These are phyloP conservation scores for Lipomyces starkeyi DNA, from an alignment of 805 yeast genomes.

Conservation along the genomic window DNA sequence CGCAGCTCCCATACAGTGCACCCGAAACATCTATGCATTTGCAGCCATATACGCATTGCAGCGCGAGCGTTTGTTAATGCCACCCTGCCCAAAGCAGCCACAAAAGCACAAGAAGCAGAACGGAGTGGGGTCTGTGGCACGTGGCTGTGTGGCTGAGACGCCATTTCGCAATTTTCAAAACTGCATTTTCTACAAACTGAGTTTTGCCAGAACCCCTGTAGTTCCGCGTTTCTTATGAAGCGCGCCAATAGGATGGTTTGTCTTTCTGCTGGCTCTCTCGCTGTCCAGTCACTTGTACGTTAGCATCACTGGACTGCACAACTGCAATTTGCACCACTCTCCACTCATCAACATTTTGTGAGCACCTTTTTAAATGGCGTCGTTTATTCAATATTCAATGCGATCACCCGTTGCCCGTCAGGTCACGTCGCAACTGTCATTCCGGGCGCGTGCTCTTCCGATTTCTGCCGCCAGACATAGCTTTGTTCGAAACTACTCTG, in stretches of 20 bases:
- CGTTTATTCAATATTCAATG: conserved; percentile 26
- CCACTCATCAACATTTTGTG: background rate
- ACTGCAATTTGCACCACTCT: background rate
- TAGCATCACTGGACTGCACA: background rate
- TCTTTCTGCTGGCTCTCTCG: background rate
- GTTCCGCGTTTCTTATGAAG: background rate
- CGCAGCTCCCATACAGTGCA: background rate
- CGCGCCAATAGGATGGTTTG: background rate
- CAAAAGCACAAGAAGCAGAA: too few relatives aligned
- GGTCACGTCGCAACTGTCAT: conserved; percentile 11
- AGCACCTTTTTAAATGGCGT: conserved; percentile 23
- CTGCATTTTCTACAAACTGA: too few relatives aligned
- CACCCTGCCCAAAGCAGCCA: too few relatives aligned
- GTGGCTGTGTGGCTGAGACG: too few relatives aligned
- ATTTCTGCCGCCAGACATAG: conserved; percentile 38
- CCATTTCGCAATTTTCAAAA: too few relatives aligned
- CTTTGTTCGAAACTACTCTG: conserved; percentile 68
- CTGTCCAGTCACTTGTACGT: background rate
- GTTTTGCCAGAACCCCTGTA: too few relatives aligned
- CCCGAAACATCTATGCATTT: background rate
- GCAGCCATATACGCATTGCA: too few relatives aligned
- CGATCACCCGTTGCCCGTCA: conserved; percentile 15
- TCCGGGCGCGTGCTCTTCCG: conserved; percentile 33
- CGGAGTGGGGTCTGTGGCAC: too few relatives aligned
- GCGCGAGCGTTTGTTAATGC: too few relatives aligned